Percentiles rank a stretch among this genome's conserved stretches.
Evolutionary conservation across 192 early-diverging fungal genomes (phyloP).

Genomic region (Coemansia sp.): DNA sequence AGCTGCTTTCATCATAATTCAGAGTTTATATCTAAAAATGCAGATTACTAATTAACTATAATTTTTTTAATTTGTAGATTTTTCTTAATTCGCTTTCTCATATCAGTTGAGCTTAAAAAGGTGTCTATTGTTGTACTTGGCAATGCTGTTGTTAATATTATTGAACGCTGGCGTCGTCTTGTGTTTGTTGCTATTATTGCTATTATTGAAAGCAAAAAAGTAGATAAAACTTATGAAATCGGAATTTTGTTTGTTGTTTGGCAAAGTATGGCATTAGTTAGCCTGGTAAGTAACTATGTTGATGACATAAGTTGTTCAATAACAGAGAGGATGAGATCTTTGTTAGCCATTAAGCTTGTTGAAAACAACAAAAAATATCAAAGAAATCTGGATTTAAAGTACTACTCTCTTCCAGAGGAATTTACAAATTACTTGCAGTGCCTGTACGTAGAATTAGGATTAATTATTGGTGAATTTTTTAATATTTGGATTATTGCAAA

Average conservation of each 20-base stretch:
- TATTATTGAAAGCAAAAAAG: not conserved
- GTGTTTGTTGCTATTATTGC: not conserved
- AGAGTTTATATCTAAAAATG: not conserved
- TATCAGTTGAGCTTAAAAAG: not conserved
- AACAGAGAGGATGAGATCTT: not conserved
- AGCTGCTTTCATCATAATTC: not conserved
- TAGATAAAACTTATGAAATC: not conserved
- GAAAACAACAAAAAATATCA: not conserved
- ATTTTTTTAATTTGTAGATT: not conserved
- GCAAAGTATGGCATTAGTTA: not conserved
- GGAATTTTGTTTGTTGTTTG: not conserved
- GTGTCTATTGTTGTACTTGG: not conserved
- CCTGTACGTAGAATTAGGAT: too few relatives aligned
- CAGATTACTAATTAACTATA: not conserved
- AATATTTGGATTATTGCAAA: constrained; percentile 3
- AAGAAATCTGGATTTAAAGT: not conserved
- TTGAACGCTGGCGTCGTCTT: not conserved
- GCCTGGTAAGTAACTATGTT: not conserved
- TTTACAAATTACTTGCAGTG: not conserved
- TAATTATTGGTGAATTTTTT: not conserved
- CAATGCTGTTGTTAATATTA: not conserved
- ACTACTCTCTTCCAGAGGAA: not conserved
- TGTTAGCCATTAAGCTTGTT: not conserved
- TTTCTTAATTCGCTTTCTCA: too few relatives aligned
- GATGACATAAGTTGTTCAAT: not conserved